Conservation (phyloP, 2,329 filamentous ascomycete genomes). For the Pezicula rhizophila region DNA sequence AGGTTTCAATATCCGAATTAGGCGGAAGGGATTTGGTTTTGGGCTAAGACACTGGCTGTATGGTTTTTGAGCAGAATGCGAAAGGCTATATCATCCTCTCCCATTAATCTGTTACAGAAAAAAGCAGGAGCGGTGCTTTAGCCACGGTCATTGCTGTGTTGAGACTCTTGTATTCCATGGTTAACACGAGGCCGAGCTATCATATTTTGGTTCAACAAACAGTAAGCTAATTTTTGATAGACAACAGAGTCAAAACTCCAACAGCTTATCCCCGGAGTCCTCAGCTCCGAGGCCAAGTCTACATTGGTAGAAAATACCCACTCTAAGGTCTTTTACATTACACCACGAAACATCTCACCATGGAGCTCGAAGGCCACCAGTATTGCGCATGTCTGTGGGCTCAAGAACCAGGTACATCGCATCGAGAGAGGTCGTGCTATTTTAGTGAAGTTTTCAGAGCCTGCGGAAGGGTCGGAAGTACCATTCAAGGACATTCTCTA, state of each 20-base stretch:
- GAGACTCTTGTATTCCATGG: background rate
- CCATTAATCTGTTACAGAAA: too few species aligned
- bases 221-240: constrained; percentile 8
- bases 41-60: too few species aligned
- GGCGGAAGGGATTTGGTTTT: too few species aligned
- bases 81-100: too few species aligned
- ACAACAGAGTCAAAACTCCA: constrained; percentile 17
- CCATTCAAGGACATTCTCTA: constrained; percentile 67
- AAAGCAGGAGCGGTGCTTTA: too few species aligned
- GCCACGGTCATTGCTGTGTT: background rate
- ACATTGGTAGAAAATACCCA: constrained; percentile 8
- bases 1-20: too few species aligned
- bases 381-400: constrained; percentile 85
- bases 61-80: too few species aligned
- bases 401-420: constrained; percentile 63
- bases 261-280: constrained; percentile 19
- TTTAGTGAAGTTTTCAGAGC: constrained; percentile 55
- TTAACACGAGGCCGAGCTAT: background rate
- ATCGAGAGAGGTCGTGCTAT: constrained; percentile 84
- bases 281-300: constrained; percentile 1
- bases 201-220: background rate
- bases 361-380: constrained; percentile 97
- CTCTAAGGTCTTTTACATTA: constrained; percentile 50
- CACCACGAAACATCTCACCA: constrained; percentile 82
- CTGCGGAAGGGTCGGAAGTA: constrained; percentile 38